Base-by-base conservation (phyloP, 176 grass and related monocot species). In the Oryza glaberrima region DNA sequence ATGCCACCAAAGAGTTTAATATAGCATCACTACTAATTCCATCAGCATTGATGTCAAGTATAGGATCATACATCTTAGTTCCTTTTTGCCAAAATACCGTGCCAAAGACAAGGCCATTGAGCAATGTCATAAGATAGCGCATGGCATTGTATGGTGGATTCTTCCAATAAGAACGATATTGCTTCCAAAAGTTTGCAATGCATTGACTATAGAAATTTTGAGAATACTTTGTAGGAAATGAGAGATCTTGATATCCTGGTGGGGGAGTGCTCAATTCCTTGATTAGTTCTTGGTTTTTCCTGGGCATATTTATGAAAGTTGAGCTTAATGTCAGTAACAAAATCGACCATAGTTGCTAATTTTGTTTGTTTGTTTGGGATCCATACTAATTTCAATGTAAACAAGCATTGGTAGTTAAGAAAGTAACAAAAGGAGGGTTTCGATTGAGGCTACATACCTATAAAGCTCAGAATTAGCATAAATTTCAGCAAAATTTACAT, bases 131-230 rank as follows among this genome's bases (percentile, higher is more conserved):
- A 70, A 95, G 84, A 76, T 83, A 93, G 46, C 96, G 91, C 85
- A 91, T 86, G 48, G 87, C 87, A 67, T 98, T 98, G 76, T 98
- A 94, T 44, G 88, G 61, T 61, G 95, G 95, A 86, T 95, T 98
- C 86, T 94, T 98, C 95, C 95, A 98, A 44, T 94, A 98, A n/a
- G 92, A 94, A 70, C 25, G 80, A 45, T 88, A 90, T 64, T 95
- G 92, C 84, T 98, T 98, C 95, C 95, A 95, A 52, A 93, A 91
- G 38, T 91, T 93, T 70, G 92, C 89, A 12, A 77, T 35, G 46
- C 54, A 98, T 87, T 98, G 95, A 23, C 58, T 88, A 3, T 45
- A 71, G 16, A 95, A 95, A 65, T 65, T 92, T 77, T 95, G 93
- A 5, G 95, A 80, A 67, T 93, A 98, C 82, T 98, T 88, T 1